These are phyloP conservation scores for Moricandia arvensis DNA, from an alignment of 345 rosid species.

Conservation along the genomic window DNA sequence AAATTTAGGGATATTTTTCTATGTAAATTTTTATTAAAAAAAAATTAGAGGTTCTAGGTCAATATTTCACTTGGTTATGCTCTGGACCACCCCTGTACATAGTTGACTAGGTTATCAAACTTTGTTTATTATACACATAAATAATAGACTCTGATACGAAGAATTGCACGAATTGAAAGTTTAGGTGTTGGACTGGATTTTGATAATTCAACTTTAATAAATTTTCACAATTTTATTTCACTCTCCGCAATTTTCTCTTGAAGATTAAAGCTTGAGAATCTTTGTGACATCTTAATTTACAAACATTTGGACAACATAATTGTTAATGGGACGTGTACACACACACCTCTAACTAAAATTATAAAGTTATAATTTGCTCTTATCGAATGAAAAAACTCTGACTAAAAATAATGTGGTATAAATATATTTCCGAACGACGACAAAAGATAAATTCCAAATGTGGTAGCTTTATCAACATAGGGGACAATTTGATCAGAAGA, in stretches of 20 bases:
- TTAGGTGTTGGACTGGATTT: not conserved
- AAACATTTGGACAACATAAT: not conserved
- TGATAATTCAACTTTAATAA: not conserved
- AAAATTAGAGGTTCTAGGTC: no score
- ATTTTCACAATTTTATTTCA: not conserved
- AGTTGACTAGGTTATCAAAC: not conserved
- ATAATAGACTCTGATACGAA: not conserved
- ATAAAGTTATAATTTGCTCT: not conserved
- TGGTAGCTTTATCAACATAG: conserved; percentile 29
- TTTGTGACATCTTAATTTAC: not conserved
- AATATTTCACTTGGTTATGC: no score
- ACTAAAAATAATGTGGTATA: conserved; percentile 2
- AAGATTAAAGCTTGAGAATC: not conserved
- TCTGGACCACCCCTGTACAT: no score
- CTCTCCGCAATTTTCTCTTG: not conserved
- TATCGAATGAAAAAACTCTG: not conserved
- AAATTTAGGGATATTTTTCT: no score
- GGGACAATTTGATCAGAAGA: conserved; percentile 35
- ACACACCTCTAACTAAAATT: not conserved
- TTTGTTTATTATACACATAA: not conserved
- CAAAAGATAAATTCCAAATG: conserved; percentile 31
- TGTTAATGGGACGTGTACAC: not conserved
- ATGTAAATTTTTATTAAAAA: no score
- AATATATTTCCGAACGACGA: conserved; percentile 14
- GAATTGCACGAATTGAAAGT: not conserved